Conservation (phyloP, 306 rosid genomes). For the Dicorynia guianensis region DNA sequence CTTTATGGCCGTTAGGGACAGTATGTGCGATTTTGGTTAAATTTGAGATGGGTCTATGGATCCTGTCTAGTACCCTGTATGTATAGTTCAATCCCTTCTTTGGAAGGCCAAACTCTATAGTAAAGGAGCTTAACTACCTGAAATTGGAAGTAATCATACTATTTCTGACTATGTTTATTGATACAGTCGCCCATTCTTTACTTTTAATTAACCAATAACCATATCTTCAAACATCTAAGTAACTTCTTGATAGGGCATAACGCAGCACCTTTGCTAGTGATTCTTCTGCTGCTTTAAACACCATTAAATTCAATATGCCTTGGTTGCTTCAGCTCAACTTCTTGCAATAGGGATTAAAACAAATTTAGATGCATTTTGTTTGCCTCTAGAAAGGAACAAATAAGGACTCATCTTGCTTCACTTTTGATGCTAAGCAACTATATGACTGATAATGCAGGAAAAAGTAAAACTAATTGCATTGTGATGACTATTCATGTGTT, state of each 20-base stretch:
- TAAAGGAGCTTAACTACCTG: conserved; percentile 29
- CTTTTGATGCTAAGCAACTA: conserved; percentile 26
- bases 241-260: conserved; percentile 12
- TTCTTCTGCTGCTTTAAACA: not conserved
- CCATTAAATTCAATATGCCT: not conserved
- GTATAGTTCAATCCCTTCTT: conserved; percentile 18
- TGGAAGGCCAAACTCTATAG: conserved; percentile 21
- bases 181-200: not conserved
- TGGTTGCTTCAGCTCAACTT: not conserved
- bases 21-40: not conserved
- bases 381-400: conserved; percentile 18
- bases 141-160: conserved; percentile 35
- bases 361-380: conserved; percentile 16
- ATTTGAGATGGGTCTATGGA: not conserved
- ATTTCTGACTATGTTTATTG: conserved; percentile 22
- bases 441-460: conserved; percentile 13
- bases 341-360: conserved; percentile 10
- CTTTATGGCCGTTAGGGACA: conserved; percentile 29
- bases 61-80: conserved; percentile 29
- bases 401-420: conserved; percentile 10
- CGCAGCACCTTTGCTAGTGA: conserved; percentile 19
- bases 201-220: not conserved
- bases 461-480: conserved; percentile 3
- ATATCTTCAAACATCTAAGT: conserved; percentile 5
- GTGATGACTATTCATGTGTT: conserved; percentile 2